phyloP scores from a whole-genome alignment of 495 filamentous ascomycete genomes.

The Melanomma pulvis-pyrius region DNA sequence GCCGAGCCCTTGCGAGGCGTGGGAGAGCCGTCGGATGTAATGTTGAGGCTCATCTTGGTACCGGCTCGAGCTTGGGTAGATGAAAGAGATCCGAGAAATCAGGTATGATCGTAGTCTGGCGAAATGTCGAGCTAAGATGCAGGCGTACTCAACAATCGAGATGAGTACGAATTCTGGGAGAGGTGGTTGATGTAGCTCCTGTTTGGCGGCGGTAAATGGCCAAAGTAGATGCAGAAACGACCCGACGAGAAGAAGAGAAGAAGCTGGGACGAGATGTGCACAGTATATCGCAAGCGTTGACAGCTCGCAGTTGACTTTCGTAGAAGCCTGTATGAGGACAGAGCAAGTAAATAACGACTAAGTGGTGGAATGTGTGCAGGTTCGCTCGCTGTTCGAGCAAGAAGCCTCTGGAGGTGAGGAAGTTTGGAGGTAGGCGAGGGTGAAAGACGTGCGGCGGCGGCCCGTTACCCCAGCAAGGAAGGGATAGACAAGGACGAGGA shows the following conservation, averaged over 20 bases:
- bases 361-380: conserved; percentile 6
- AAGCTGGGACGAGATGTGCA: conserved; percentile 22
- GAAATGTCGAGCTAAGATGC: conserved; percentile 32
- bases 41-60: conserved; percentile 36
- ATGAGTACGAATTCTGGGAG: conserved; percentile 17
- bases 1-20: conserved; percentile 35
- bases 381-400: neutral
- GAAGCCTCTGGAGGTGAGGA: neutral
- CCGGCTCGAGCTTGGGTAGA: conserved; percentile 13
- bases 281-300: conserved; percentile 13
- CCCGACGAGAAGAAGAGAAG: conserved; percentile 3
- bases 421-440: neutral
- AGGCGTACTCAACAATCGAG: conserved; percentile 18
- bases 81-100: conserved; percentile 28
- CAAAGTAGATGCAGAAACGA: conserved; percentile 37
- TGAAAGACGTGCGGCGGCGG: neutral
- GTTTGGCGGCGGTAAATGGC: conserved; percentile 33
- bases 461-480: neutral
- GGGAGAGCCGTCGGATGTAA: conserved; percentile 40
- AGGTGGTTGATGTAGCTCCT: conserved; percentile 7
- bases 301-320: conserved; percentile 11
- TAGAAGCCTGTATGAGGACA: neutral
- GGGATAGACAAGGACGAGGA: neutral
- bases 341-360: conserved; percentile 25
- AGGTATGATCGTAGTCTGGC: conserved; percentile 14